These are phyloP conservation scores for Sarcocystis neurona DNA, from an alignment of 169 alveolate genomes.

Conservation along the genomic window DNA sequence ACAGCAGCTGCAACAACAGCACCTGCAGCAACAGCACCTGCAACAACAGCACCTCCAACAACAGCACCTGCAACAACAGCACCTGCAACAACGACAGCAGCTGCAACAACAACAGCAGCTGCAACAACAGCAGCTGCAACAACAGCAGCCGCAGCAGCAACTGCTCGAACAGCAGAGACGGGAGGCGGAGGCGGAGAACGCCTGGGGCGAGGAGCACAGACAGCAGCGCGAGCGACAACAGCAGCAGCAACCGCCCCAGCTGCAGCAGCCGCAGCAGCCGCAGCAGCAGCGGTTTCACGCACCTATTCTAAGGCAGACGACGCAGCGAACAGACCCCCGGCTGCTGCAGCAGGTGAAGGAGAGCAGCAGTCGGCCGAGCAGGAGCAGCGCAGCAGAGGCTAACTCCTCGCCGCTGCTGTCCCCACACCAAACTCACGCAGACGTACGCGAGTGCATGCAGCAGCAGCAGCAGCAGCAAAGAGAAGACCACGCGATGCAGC, in stretches of 20 bases:
- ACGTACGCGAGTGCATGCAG: neutral
- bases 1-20: too few species aligned
- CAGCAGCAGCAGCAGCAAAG: neutral
- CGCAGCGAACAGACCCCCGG: neutral
- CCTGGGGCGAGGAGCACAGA: neutral
- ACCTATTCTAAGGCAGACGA: neutral
- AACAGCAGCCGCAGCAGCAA: neutral
- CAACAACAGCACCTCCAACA: neutral
- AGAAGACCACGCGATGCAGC: neutral
- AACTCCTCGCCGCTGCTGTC: neutral
- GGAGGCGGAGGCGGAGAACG: neutral
- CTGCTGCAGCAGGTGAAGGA: neutral
- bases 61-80: neutral
- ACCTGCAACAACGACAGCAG: neutral
- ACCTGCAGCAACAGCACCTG: neutral
- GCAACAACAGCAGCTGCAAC: constrained; percentile 28
- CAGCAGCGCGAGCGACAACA: neutral
- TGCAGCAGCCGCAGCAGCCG: neutral
- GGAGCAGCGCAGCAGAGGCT: neutral
- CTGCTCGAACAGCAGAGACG: neutral
- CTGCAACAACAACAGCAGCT: neutral
- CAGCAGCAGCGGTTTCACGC: neutral
- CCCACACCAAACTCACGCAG: neutral
- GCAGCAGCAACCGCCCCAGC: neutral
- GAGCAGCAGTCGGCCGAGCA: constrained; percentile 28